phyloP scores from a whole-genome alignment of 2,329 filamentous ascomycete species.

The Aureobasidium mangrovei region DNA sequence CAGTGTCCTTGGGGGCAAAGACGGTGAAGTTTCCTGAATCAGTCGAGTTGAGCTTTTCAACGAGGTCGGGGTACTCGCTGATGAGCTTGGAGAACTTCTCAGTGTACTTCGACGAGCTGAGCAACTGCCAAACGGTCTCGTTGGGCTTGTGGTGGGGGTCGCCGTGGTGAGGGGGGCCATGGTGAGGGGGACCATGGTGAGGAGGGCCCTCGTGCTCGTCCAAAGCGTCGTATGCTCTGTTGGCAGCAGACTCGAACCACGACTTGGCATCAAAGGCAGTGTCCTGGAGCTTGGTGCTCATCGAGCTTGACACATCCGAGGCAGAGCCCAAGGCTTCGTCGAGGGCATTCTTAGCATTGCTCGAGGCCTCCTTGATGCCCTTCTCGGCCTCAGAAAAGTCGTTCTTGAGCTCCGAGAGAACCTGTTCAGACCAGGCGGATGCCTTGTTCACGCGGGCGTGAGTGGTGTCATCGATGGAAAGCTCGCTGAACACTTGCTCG shows the following conservation, averaged over 20 bases:
- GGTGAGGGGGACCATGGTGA: conserved; percentile 24
- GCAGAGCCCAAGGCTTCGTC: conserved; percentile 36
- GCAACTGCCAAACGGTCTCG: conserved; percentile 70
- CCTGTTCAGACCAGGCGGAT: conserved; percentile 23
- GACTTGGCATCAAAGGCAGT: conserved; percentile 38
- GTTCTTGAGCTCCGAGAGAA: conserved; percentile 26
- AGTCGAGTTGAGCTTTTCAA: conserved; percentile 66
- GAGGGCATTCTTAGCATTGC: conserved; percentile 30
- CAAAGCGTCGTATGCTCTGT: conserved; percentile 26
- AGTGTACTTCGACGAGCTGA: conserved; percentile 66
- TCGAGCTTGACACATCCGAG: conserved; percentile 29
- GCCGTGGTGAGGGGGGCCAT: conserved; percentile 24
- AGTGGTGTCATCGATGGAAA: conserved; percentile 32
- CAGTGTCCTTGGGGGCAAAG: conserved; percentile 69
- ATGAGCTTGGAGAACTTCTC: conserved; percentile 69
- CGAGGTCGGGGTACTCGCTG: conserved; percentile 61
- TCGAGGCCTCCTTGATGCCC: conserved; percentile 18
- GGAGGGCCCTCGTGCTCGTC: conserved; percentile 24
- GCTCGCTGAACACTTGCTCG: conserved; percentile 37
- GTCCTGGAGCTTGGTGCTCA: conserved; percentile 36
- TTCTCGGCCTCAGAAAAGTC: conserved; percentile 23
- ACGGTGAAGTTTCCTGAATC: conserved; percentile 61
- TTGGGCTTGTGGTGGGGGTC: conserved; percentile 43
- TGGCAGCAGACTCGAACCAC: conserved; percentile 34
- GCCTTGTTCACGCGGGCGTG: conserved; percentile 24